Conservation (phyloP, 2,329 filamentous ascomycete genomes). For the Penicillium sumatraense region DNA sequence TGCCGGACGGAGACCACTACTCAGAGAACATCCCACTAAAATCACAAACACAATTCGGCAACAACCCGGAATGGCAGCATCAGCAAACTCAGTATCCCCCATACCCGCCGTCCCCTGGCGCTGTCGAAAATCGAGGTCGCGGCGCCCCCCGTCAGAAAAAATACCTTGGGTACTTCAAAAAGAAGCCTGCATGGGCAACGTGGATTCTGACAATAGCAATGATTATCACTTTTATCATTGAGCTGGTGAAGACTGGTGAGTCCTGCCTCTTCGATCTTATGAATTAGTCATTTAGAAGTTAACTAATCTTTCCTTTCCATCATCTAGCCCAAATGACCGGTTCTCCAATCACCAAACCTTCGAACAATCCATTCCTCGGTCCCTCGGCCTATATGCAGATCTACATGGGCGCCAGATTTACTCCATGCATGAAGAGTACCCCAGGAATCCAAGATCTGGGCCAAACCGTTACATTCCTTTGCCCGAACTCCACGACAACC, state of each 20-base stretch:
- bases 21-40: conserved; percentile 50
- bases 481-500: conserved; percentile 75
- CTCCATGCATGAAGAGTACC: conserved; percentile 88
- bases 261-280: conserved; percentile 11
- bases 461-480: conserved; percentile 64
- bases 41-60: conserved; percentile 39
- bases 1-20: conserved; percentile 41
- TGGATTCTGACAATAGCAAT: conserved; percentile 79
- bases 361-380: conserved; percentile 96
- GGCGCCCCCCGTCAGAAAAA: conserved; percentile 39
- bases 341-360: conserved; percentile 72
- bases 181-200: conserved; percentile 75
- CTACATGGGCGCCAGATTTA: conserved; percentile 93
- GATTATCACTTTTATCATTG: conserved; percentile 82
- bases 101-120: conserved; percentile 57
- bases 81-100: conserved; percentile 49
- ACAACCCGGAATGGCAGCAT: conserved; percentile 46
- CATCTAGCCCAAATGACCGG: conserved; percentile 72
- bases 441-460: conserved; percentile 45
- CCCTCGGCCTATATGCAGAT: conserved; percentile 89
- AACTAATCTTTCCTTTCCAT: conserved; percentile 12
- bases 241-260: conserved; percentile 83
- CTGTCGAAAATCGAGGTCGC: conserved; percentile 19
- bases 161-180: conserved; percentile 58
- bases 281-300: neutral